Conservation (phyloP, 2,329 filamentous ascomycete genomes). For the Cadophora gregata region DNA sequence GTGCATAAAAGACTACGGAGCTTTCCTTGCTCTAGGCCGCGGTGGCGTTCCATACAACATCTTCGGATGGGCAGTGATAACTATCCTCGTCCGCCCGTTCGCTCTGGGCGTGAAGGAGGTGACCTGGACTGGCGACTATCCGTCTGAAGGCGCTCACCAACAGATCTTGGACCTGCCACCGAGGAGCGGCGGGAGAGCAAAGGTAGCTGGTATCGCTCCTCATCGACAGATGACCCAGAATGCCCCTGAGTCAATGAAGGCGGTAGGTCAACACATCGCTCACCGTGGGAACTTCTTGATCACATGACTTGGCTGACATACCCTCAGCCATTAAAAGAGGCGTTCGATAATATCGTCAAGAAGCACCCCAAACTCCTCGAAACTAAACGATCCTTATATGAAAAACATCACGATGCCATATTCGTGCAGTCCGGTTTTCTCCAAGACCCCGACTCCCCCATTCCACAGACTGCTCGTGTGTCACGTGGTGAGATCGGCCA, state of each 20-base stretch:
- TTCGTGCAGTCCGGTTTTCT: neutral
- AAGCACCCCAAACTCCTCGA: slow-evolving; percentile 9
- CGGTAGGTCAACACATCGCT: neutral
- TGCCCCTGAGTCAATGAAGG: slow-evolving; percentile 11
- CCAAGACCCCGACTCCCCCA: neutral
- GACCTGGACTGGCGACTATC: slow-evolving; percentile 16
- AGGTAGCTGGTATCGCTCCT: slow-evolving; percentile 16
- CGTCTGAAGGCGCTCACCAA: slow-evolving; percentile 9
- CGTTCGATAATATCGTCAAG: slow-evolving; percentile 11
- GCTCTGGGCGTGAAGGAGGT: slow-evolving; percentile 10
- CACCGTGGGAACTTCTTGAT: neutral
- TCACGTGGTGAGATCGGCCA: slow-evolving; percentile 15
- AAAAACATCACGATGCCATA: slow-evolving; percentile 15
- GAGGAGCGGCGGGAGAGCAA: neutral
- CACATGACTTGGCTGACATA: slow-evolving; percentile 14
- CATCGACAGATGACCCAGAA: slow-evolving; percentile 14
- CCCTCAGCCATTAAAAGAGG: neutral
- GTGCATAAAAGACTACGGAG: slow-evolving; percentile 18
- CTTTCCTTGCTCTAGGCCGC: slow-evolving; percentile 4
- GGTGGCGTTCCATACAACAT: slow-evolving; percentile 12
- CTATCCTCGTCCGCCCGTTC: slow-evolving; percentile 13
- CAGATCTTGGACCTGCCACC: neutral
- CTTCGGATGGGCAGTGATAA: slow-evolving; percentile 15
- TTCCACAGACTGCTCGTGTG: neutral
- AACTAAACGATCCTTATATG: slow-evolving; percentile 12